These are phyloP conservation scores for Phytopythium boreale DNA, from an alignment of 352 stramenopile species.

Conservation along the genomic window DNA sequence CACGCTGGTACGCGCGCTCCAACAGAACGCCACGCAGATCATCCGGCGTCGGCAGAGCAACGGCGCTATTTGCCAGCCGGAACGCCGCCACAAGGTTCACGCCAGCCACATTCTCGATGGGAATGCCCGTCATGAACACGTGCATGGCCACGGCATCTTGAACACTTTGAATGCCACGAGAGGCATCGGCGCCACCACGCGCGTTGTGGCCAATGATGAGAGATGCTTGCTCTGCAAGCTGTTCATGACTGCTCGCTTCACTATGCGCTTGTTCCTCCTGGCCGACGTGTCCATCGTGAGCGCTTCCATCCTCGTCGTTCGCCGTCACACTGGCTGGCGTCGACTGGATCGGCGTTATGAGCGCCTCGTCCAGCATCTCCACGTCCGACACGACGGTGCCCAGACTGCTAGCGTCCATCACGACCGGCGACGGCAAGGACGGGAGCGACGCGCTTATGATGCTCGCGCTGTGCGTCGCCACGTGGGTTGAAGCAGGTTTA, in stretches of 20 bases:
- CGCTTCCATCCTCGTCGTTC: background rate
- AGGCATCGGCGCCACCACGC: background rate
- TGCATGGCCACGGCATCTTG: conserved; percentile 17
- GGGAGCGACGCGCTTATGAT: background rate
- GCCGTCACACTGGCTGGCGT: background rate
- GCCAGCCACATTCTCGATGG: conserved; percentile 12
- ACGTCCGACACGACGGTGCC: background rate
- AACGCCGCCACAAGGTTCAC: conserved; percentile 16
- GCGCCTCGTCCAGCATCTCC: background rate
- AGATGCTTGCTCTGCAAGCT: background rate
- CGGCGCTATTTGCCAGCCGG: background rate
- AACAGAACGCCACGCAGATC: conserved; percentile 17
- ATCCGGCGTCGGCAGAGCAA: background rate
- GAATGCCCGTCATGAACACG: conserved; percentile 18
- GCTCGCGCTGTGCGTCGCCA: background rate
- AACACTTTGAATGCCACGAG: background rate
- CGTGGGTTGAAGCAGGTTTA: background rate
- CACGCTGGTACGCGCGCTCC: conserved; percentile 12
- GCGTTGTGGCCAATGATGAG: background rate
- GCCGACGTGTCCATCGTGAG: background rate
- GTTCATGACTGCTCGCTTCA: background rate
- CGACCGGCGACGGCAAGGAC: background rate
- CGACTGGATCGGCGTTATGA: background rate
- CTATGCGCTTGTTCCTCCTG: background rate
- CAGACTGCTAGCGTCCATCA: background rate